These are phyloP conservation scores for Ilex asprella DNA, from an alignment of 257 asterid species.

Conservation along the genomic window DNA sequence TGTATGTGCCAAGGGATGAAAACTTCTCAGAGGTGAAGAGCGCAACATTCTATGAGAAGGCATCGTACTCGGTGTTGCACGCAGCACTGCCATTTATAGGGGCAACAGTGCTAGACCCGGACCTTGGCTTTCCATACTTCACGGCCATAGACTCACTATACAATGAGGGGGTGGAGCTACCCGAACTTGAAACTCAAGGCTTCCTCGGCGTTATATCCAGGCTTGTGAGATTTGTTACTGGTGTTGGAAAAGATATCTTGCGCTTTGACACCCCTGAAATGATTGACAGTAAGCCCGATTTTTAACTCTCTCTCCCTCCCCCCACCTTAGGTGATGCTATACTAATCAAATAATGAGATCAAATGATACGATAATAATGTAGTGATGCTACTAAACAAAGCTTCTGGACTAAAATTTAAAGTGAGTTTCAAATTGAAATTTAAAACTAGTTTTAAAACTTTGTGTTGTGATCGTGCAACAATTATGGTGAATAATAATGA, in stretches of 20 bases:
- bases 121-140: neutral
- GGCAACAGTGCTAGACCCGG: neutral
- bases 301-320: too few species aligned
- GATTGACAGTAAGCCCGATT: neutral
- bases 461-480: too few species aligned
- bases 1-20: neutral
- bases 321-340: too few species aligned
- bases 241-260: conserved; percentile 1
- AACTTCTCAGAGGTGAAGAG: neutral
- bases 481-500: too few species aligned
- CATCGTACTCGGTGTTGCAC: neutral
- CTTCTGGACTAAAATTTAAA: too few species aligned
- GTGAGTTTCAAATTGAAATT: too few species aligned
- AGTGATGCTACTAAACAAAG: too few species aligned
- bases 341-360: too few species aligned
- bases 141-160: neutral
- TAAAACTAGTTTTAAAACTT: too few species aligned
- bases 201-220: neutral
- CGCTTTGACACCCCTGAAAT: conserved; percentile 8
- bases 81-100: neutral
- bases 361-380: too few species aligned
- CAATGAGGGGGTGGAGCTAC: neutral
- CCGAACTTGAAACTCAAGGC: neutral
- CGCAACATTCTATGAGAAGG: neutral
- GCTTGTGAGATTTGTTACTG: neutral